Percentiles rank a stretch among this genome's conserved stretches.
Conservation (phyloP, 2,329 filamentous ascomycete species). For the Phoma sp. region DNA sequence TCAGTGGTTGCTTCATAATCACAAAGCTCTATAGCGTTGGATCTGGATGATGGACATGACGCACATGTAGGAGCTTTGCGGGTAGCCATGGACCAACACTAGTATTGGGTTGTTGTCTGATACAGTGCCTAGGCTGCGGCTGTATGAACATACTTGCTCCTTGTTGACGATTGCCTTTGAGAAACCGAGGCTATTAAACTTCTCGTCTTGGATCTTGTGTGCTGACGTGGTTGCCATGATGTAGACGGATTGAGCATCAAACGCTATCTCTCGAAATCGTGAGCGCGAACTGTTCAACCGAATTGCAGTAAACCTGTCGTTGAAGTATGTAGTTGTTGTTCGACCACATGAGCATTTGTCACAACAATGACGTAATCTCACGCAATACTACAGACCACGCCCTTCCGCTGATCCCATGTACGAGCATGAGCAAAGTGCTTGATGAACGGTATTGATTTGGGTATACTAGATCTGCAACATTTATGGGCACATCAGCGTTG, state of each 20-base stretch:
- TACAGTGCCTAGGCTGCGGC: conserved; percentile 28
- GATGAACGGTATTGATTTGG: conserved; percentile 2
- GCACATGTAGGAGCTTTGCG: conserved; percentile 40
- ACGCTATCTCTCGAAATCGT: not conserved
- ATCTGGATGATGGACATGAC: not conserved
- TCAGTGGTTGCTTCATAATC: not conserved
- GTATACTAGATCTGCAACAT: conserved; percentile 3
- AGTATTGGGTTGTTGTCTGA: conserved; percentile 39
- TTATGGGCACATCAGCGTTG: not conserved
- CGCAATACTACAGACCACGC: conserved; percentile 3
- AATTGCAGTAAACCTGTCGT: not conserved
- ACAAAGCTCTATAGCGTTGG: not conserved
- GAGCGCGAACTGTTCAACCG: not conserved
- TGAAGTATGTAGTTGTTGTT: not conserved
- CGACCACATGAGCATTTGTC: conserved; percentile 6
- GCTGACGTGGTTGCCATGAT: conserved; percentile 29
- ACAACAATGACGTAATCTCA: conserved; percentile 8
- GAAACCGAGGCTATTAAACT: conserved; percentile 36
- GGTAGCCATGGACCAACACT: conserved; percentile 44
- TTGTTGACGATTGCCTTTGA: conserved; percentile 35
- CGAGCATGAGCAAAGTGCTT: not conserved
- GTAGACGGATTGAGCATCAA: not conserved
- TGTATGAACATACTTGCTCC: conserved; percentile 37
- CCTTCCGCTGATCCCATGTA: not conserved
- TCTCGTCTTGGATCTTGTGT: conserved; percentile 37